Percentiles rank a stretch among this genome's conserved stretches.
These are phyloP conservation scores for Rhizopus arrhizus DNA, from an alignment of 371 early-diverging fungal species.

Conservation along the genomic window DNA sequence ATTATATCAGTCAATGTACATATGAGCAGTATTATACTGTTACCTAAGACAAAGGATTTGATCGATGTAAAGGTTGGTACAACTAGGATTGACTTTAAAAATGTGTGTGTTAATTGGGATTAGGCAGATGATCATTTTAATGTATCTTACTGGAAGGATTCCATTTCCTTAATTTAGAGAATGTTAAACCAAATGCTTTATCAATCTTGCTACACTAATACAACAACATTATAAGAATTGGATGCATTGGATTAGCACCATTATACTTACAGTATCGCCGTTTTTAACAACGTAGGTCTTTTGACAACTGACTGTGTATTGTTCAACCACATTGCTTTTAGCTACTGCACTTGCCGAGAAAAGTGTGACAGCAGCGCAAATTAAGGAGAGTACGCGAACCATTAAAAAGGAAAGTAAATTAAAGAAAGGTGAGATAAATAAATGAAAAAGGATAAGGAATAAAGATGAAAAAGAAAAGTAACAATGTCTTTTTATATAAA, in stretches of 20 bases:
- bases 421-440: conserved; percentile 5
- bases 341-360: conserved; percentile 16
- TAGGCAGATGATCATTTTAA: neutral
- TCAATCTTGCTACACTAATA: conserved; percentile 30
- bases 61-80: conserved; percentile 33
- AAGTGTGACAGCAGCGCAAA: conserved; percentile 15
- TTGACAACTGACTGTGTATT: conserved; percentile 26
- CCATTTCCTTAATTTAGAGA: conserved; percentile 27
- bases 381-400: conserved; percentile 17
- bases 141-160: conserved; percentile 31
- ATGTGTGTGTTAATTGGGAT: neutral
- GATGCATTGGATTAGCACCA: no score
- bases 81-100: conserved; percentile 26
- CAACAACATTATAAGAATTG: neutral
- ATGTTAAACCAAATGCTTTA: conserved; percentile 20
- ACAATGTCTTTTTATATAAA: neutral
- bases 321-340: conserved; percentile 1
- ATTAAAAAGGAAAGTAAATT: conserved; percentile 8
- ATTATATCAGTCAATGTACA: conserved; percentile 15
- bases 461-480: neutral
- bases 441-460: conserved; percentile 1
- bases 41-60: conserved; percentile 33
- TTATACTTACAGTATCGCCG: conserved; percentile 30
- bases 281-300: conserved; percentile 30
- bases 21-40: neutral